A percentile compares a stretch with the other conserved stretches of the same genome.
phyloP scores from a whole-genome alignment of 768 basidiomycete genomes.

The Termitomyces heimii region DNA sequence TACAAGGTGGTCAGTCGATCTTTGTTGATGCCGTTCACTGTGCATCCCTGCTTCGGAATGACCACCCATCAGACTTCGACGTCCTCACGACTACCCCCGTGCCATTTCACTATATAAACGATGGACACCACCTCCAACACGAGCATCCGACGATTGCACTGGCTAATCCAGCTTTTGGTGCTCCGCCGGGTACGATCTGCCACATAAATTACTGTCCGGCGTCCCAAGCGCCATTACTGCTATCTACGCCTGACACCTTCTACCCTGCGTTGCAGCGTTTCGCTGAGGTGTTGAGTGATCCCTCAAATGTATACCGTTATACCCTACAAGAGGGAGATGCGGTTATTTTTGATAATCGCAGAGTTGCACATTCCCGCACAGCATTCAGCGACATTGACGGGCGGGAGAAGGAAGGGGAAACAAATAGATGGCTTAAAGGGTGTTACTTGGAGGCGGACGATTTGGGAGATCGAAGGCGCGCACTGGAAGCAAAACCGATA shows the following conservation, averaged over 20 bases:
- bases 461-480: slow-evolving; percentile 53
- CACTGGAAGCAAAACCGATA: slow-evolving; percentile 29
- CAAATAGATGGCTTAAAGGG: slow-evolving; percentile 87
- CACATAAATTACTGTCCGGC: slow-evolving; percentile 92
- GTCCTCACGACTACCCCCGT: slow-evolving; percentile 59
- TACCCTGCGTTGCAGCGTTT: slow-evolving; percentile 63
- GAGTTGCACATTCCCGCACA: slow-evolving; percentile 83
- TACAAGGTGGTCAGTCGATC: slow-evolving; percentile 76
- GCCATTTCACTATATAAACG: slow-evolving; percentile 87
- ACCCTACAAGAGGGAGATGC: slow-evolving; percentile 77
- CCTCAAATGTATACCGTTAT: slow-evolving; percentile 49
- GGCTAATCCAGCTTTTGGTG: slow-evolving; percentile 16
- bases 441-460: slow-evolving; percentile 70
- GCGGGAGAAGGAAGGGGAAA: slow-evolving; percentile 35
- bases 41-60: slow-evolving; percentile 44
- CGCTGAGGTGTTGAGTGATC: slow-evolving; percentile 47
- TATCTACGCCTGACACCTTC: slow-evolving; percentile 49
- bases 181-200: slow-evolving; percentile 30
- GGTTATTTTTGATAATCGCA: slow-evolving; percentile 87
- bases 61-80: slow-evolving; percentile 46
- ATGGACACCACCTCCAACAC: slow-evolving; percentile 73
- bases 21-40: slow-evolving; percentile 80
- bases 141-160: slow-evolving; percentile 76
- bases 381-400: slow-evolving; percentile 51
- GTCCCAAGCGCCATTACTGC: slow-evolving; percentile 78